These are phyloP conservation scores for Rutstroemia sp. DNA, from an alignment of 2,329 filamentous ascomycete species.

Conservation along the genomic window DNA sequence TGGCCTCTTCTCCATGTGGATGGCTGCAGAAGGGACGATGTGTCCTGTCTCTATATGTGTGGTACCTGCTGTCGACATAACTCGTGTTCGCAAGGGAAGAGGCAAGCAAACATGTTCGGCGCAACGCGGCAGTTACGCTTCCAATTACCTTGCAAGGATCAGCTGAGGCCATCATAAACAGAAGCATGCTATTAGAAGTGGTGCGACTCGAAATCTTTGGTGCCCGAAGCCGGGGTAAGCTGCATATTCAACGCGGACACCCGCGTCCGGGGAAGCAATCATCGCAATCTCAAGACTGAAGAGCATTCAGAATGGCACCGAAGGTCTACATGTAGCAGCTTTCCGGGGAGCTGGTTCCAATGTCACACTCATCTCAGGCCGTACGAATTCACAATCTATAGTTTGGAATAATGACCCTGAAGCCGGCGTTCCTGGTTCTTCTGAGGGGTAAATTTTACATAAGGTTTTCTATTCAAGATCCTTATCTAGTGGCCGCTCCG, in stretches of 20 bases:
- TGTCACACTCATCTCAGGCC: background rate
- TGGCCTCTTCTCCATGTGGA: background rate
- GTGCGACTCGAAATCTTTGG: constrained; percentile 7
- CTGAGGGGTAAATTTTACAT: background rate
- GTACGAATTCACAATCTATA: background rate
- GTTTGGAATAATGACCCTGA: background rate
- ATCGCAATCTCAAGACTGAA: background rate
- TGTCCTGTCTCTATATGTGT: background rate
- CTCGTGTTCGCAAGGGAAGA: background rate
- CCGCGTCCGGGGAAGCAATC: constrained; percentile 3
- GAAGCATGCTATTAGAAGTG: constrained; percentile 5
- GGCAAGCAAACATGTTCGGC: background rate
- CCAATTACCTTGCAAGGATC: background rate
- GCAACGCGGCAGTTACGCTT: background rate
- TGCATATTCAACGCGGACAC: constrained; percentile 8
- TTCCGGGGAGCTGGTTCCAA: constrained; percentile 9
- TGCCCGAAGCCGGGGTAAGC: background rate
- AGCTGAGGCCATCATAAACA: constrained; percentile 1
- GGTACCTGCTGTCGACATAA: background rate
- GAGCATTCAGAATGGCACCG: background rate
- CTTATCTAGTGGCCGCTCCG: background rate
- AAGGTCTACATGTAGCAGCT: constrained; percentile 5
- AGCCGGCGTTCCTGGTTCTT: background rate
- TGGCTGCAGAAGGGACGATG: background rate
- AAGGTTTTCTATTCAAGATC: background rate